phyloP scores from a whole-genome alignment of 2,329 filamentous ascomycete species.

The Sporothrix euskadiensis region DNA sequence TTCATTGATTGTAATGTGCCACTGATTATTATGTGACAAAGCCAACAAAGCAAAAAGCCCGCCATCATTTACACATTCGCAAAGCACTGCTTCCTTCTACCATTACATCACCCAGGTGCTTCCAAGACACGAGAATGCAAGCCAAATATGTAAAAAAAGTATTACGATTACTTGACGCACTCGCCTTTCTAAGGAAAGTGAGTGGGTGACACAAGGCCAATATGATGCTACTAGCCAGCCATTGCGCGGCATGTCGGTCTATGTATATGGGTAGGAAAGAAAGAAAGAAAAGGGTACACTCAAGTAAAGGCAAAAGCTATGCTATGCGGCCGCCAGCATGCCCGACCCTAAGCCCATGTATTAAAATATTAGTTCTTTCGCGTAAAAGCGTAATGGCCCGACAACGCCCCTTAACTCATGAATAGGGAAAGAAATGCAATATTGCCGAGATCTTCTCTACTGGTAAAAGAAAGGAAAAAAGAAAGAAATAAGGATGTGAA shows the following conservation, averaged over 20 bases:
- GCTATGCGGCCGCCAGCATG: neutral
- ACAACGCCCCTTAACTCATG: neutral
- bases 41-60: too few relatives aligned
- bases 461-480: neutral
- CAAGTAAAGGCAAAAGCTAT: neutral
- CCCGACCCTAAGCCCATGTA: neutral
- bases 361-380: neutral
- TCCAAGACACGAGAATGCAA: neutral
- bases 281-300: neutral
- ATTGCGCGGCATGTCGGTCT: neutral
- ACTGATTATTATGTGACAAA: too few relatives aligned
- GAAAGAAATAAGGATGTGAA: too few relatives aligned
- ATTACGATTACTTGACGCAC: neutral
- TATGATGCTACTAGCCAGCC: neutral
- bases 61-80: too few relatives aligned
- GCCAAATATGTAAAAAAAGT: neutral
- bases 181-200: neutral
- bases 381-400: neutral
- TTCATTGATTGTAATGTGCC: too few relatives aligned
- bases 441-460: neutral
- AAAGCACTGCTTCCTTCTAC: neutral
- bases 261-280: neutral
- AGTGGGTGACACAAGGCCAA: neutral
- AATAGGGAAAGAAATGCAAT: neutral
- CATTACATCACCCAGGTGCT: neutral